Conservation (phyloP, 2,329 filamentous ascomycete genomes). For the Colletotrichum siamense region DNA sequence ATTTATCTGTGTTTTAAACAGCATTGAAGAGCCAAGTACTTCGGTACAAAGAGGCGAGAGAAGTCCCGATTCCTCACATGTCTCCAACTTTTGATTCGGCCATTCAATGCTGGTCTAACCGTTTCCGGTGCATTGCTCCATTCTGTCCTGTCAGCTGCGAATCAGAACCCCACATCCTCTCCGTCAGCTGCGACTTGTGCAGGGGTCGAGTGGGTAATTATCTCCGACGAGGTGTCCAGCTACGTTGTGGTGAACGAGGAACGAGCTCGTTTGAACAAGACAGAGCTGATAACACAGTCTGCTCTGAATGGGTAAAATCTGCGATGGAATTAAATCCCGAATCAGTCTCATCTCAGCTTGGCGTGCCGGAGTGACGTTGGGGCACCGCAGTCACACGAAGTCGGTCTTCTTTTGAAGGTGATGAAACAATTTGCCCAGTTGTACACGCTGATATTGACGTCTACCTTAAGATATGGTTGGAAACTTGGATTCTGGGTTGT, state of each 20-base stretch:
- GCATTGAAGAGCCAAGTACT: neutral
- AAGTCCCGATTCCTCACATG: neutral
- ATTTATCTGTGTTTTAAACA: neutral
- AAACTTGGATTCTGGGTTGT: fast-evolving
- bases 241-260: neutral
- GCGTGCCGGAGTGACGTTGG: neutral
- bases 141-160: neutral
- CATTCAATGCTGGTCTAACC: neutral
- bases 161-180: neutral
- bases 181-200: neutral
- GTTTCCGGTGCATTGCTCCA: neutral
- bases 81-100: neutral
- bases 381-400: neutral
- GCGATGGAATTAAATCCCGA: neutral
- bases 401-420: neutral
- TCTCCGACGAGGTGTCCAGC: neutral
- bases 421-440: neutral
- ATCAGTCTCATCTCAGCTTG: neutral
- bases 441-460: neutral
- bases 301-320: neutral
- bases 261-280: neutral
- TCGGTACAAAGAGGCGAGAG: neutral
- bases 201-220: neutral
- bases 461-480: fast-evolving
- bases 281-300: neutral